A percentile compares a stretch with the other conserved stretches of the same genome.
Conservation (phyloP, 192 early-diverging fungal species). For the Polychytrium aggregatum region DNA sequence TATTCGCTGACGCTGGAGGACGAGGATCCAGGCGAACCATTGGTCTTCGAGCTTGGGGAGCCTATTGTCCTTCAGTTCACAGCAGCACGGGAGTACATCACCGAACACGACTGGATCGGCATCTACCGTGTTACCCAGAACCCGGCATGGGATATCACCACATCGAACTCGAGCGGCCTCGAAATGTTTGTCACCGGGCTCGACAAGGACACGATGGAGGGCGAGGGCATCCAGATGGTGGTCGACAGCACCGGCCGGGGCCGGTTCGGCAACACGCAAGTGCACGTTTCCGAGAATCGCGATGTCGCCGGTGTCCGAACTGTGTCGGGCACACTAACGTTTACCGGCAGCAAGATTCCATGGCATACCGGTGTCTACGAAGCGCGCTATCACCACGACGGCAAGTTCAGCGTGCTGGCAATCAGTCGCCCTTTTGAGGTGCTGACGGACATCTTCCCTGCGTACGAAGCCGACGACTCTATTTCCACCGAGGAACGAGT, state of each 20-base stretch:
- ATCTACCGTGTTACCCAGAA: slow-evolving; percentile 74
- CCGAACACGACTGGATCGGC: slow-evolving; percentile 83
- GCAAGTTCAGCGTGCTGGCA: slow-evolving; percentile 72
- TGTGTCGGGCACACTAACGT: slow-evolving; percentile 45
- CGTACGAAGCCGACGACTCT: not conserved
- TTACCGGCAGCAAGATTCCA: slow-evolving; percentile 57
- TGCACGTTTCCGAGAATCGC: slow-evolving; percentile 1
- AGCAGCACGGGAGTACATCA: slow-evolving; percentile 53
- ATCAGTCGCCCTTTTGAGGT: slow-evolving; percentile 72
- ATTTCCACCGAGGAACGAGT: not conserved
- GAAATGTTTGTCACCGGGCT: slow-evolving; percentile 55
- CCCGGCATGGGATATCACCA: slow-evolving; percentile 64
- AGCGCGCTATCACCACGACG: slow-evolving; percentile 83
- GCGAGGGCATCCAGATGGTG: not conserved
- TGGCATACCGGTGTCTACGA: slow-evolving; percentile 86
- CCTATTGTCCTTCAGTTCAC: slow-evolving; percentile 65
- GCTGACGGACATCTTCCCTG: slow-evolving; percentile 15
- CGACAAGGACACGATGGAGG: slow-evolving; percentile 33
- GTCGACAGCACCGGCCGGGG: not conserved
- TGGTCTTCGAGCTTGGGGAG: slow-evolving; percentile 61
- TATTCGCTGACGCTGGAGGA: slow-evolving; percentile 31
- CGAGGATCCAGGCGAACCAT: too few species aligned
- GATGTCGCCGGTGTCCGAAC: slow-evolving; percentile 15
- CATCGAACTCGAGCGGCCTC: slow-evolving; percentile 53
- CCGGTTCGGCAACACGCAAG: slow-evolving; percentile 17